A percentile compares a stretch with the other conserved stretches of the same genome.
Evolutionary conservation across 345 rosid genomes (phyloP).

Genomic region (Brassica juncea): DNA sequence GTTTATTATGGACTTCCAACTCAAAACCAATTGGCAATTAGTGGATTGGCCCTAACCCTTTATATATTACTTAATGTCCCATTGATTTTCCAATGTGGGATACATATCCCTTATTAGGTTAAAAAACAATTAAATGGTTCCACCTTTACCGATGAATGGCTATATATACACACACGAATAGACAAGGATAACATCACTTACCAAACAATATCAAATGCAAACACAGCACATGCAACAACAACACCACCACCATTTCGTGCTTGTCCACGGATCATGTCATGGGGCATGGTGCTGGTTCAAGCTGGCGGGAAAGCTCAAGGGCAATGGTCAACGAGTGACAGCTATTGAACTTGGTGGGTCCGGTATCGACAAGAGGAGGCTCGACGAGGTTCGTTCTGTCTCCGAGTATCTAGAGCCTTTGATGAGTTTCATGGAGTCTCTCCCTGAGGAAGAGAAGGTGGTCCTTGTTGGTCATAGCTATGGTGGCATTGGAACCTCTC

Average conservation of each 20-base stretch:
- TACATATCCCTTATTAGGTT: neutral
- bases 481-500: conserved; percentile 49
- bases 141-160: neutral
- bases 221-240: conserved; percentile 36
- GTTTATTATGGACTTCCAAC: too few species aligned
- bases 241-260: conserved; percentile 48
- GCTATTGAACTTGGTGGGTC: conserved; percentile 55
- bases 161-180: conserved; percentile 21
- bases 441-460: conserved; percentile 47
- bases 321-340: conserved; percentile 53
- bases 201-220: conserved; percentile 25
- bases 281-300: conserved; percentile 85
- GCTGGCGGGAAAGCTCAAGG: conserved; percentile 45
- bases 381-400: conserved; percentile 38
- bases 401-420: conserved; percentile 53
- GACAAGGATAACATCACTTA: conserved; percentile 15
- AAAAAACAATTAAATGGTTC: neutral
- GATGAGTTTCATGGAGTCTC: conserved; percentile 53
- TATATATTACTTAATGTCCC: too few species aligned
- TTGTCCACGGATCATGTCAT: conserved; percentile 59
- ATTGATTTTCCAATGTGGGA: too few species aligned
- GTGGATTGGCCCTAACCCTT: too few species aligned
- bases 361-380: conserved; percentile 43
- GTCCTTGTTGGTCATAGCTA: conserved; percentile 65
- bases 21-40: too few species aligned